Conservation (phyloP, 192 early-diverging fungal species). For the Coemansia sp. region DNA sequence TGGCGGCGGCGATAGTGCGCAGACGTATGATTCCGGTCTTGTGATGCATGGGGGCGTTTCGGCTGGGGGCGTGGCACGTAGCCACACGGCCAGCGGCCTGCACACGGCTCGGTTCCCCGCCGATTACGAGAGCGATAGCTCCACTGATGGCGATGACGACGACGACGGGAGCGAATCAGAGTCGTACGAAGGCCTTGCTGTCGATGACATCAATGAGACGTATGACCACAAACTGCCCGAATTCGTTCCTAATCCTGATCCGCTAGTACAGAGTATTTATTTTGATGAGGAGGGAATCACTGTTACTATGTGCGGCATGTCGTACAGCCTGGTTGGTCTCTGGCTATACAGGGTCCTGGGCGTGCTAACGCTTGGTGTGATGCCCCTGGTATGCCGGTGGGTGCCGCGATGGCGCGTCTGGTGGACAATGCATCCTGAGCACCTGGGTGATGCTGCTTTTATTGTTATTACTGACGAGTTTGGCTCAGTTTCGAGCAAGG, state of each 20-base stretch:
- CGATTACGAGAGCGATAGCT: conserved; percentile 22
- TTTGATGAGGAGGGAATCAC: conserved; percentile 72
- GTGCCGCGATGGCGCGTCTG: conserved; percentile 71
- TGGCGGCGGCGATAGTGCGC: background rate
- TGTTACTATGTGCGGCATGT: conserved; percentile 61
- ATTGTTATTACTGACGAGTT: conserved; percentile 72
- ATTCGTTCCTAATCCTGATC: conserved; percentile 48
- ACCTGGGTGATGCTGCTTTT: conserved; percentile 73
- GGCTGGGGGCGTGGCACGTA: background rate
- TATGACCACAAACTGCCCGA: conserved; percentile 53
- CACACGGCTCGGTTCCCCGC: conserved; percentile 23
- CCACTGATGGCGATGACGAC: conserved; percentile 22
- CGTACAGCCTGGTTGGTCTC: conserved; percentile 45
- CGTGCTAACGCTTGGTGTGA: conserved; percentile 65
- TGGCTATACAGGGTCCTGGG: conserved; percentile 67
- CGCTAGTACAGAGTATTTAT: conserved; percentile 53
- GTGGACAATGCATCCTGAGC: conserved; percentile 63
- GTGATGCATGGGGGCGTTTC: conserved; percentile 5
- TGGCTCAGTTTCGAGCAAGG: conserved; percentile 57
- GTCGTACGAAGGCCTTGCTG: conserved; percentile 51
- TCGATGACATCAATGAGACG: conserved; percentile 54
- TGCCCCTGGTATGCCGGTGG: conserved; percentile 84
- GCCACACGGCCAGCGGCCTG: conserved; percentile 29
- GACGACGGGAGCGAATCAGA: conserved; percentile 36
- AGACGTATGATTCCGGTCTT: background rate